Evolutionary conservation across 257 asterid species (phyloP).

Genomic region (Scutellaria baicalensis): DNA sequence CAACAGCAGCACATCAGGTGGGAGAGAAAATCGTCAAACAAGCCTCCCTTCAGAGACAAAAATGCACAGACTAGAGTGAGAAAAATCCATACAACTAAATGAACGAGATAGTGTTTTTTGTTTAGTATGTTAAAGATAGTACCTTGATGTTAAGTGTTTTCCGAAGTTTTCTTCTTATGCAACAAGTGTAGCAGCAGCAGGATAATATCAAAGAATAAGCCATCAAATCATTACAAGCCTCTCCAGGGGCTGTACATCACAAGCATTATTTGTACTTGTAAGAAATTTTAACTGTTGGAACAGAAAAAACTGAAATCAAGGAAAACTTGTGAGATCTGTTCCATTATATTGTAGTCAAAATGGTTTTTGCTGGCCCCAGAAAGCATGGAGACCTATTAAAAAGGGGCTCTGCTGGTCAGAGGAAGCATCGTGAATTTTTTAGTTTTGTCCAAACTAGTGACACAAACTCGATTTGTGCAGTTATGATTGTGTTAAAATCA

Average conservation of each 20-base stretch:
- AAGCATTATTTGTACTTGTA: constrained; percentile 14
- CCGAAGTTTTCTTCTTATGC: constrained; percentile 76
- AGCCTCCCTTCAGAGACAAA: constrained; percentile 56
- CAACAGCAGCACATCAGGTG: constrained; percentile 95
- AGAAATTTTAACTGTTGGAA: neutral
- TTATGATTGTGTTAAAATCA: neutral
- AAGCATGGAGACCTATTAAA: neutral
- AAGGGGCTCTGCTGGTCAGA: neutral
- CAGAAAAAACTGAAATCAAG: neutral
- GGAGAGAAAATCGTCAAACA: constrained; percentile 74
- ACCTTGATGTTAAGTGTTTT: constrained; percentile 60
- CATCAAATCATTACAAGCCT: constrained; percentile 80
- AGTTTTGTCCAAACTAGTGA: neutral
- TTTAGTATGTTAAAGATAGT: neutral
- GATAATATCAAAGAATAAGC: constrained; percentile 80
- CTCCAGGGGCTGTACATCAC: constrained; percentile 63
- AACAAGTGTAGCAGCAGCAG: constrained; percentile 95
- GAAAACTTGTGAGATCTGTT: neutral
- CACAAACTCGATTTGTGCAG: neutral
- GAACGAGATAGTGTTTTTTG: neutral
- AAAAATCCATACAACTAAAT: neutral
- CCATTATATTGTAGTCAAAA: neutral
- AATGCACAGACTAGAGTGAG: neutral
- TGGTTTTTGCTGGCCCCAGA: neutral
- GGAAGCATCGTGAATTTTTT: neutral